Base-by-base conservation (phyloP, 106 monocot species). In the Dactylorhiza incarnata region DNA sequence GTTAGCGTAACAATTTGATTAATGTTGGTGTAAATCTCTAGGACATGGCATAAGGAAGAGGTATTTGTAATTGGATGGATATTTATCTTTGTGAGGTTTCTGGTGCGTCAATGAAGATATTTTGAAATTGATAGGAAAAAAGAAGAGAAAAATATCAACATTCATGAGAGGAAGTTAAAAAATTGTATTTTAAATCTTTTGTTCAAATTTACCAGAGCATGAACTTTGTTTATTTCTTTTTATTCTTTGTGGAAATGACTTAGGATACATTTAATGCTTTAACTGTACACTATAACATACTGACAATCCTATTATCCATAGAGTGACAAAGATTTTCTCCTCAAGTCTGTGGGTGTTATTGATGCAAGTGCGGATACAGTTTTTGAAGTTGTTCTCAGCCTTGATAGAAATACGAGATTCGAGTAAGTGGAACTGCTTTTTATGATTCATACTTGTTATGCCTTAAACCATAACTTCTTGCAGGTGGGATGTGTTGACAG, bases 401-500 rank as follows among this genome's bases (percentile, higher is more conserved):
- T 87, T 76, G 93, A 97, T 49, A 85, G 78, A 55, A 73, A 82
- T 44, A 93, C 84, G 75, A 84, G 96, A 94, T 86, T 81, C 61
- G 93, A 94, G 96, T 97, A 94, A 83, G 96, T 85, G 72, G 19
- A 70, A 5, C 29, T 47, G 74, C 20, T 76, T 78, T 20, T 45
- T 48, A 77, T 9, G 24, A 52, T 66, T 22, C 44, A 17, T 79
- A 49, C 23, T 16, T 16, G 24, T 52, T 50, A 65, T 48, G 29
- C 69, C 16, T 73, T 53, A 67, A 43, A 24, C 54, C 52, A 55
- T 49, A 55, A 49, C 47, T 76, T 48, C 75, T 62, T 89, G 80
- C 81, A 97, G 96, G 84, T 97, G 96, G 96, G 96, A 97, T 86
- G 75, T 83, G 53, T 78, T 97, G 71, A 94, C 93, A 69, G 82